Conservation (phyloP, 73 alveolate genomes). For the Paramecium primaurelia region DNA sequence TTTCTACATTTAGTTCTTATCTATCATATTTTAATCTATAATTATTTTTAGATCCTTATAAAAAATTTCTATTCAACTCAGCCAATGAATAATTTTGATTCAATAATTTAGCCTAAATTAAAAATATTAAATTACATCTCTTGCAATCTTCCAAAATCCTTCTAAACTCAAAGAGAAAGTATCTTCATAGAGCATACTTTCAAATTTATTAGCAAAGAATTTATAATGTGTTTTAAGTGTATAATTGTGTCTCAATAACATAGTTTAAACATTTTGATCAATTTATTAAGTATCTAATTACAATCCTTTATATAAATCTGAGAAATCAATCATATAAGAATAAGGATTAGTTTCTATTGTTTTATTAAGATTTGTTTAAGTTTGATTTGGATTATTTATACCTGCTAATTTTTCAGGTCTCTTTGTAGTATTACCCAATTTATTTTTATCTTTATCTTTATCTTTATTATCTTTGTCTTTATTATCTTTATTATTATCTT, state of each 20-base stretch:
- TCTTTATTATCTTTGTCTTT: background rate
- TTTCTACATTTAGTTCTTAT: constrained; percentile 21
- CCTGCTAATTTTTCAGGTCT: constrained; percentile 47
- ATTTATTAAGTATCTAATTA: constrained; percentile 78
- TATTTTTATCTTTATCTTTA: background rate
- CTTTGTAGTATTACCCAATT: background rate
- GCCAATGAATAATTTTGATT: constrained; percentile 7
- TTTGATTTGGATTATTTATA: constrained; percentile 16
- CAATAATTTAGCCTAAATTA: background rate
- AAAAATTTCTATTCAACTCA: constrained; percentile 48
- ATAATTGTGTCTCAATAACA: constrained; percentile 84
- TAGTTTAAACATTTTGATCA: constrained; percentile 85
- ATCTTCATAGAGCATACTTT: constrained; percentile 55
- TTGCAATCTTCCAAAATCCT: constrained; percentile 54
- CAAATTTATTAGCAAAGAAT: constrained; percentile 75
- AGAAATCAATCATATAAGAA: constrained; percentile 87
- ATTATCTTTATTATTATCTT: background rate
- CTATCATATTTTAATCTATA: constrained; percentile 36
- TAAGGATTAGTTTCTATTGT: constrained; percentile 93
- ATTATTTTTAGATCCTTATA: constrained; percentile 55
- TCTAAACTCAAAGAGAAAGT: constrained; percentile 57
- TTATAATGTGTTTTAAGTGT: constrained; percentile 89
- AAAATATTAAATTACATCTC: background rate
- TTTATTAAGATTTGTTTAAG: constrained; percentile 65
- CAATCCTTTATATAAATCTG: constrained; percentile 83